Base-by-base conservation (phyloP, 352 stramenopile species). In the Aphanomyces invadans region DNA sequence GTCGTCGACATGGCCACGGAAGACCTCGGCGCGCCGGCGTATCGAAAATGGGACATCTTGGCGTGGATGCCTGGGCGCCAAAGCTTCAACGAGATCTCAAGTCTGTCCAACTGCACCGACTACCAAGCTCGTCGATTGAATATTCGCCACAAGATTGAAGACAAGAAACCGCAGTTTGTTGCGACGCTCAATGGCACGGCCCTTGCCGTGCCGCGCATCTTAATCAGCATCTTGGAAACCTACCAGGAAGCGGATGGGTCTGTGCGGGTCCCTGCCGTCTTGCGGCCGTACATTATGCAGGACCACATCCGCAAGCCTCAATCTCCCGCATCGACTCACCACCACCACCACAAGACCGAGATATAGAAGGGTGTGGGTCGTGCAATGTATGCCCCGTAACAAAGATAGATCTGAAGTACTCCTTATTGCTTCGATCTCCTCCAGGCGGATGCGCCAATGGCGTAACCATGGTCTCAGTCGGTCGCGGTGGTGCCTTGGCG, bases 121-220 rank as follows among this genome's bases (percentile, higher is more conserved):
- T 96, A 94, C 65, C 88, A 96, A 70, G 78, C 84, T 45, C 79
- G 88, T 7, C 79, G 87, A 2, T 74, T 96, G 11, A 88, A 92
- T 64, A 94, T 96, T 60, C 83, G 87, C 56, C 87, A 95, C 72
- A 87, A 86, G 59, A 12, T 10, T 19, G 70, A 81, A 21, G 62
- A 60, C 33, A 83, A 87, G 53, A 78, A 85, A 19, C 85, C 79
- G 15, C 74, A 80, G 54, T 96, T 95, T 60, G 86, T 91, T 51
- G 87, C 95, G 75, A 96, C 87, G 15, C 74, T 96, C 21, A 96
- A 96, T 62, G 87, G 82, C 46, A 96, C 88, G 19, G 87, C 85
- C 2, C 84, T 84, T 62, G 88, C 88, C 1, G 75, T 95, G 4
- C 86, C 87, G 29, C 81, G 87, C 0, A 70, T 95, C 49, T 71